phyloP scores from a whole-genome alignment of 495 filamentous ascomycete genomes.

The Astrocystis sublimbata region DNA sequence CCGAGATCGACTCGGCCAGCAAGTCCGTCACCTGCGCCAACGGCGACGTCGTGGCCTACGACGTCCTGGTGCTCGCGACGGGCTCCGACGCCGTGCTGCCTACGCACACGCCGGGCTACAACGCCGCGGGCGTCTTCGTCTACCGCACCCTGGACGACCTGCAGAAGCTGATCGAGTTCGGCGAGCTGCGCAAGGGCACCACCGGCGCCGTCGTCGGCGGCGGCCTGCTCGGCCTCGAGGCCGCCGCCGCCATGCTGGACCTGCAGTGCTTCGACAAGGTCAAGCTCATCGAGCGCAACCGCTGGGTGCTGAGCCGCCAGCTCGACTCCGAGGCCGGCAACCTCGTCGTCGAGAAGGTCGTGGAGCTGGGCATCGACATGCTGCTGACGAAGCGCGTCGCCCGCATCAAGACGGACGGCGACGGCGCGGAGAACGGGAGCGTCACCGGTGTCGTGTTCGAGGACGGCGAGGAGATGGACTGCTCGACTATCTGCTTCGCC shows the following conservation, averaged over 20 bases:
- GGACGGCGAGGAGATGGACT: slow-evolving; percentile 78
- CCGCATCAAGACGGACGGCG: slow-evolving; percentile 63
- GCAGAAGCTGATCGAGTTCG: slow-evolving; percentile 76
- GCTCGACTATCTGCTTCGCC: slow-evolving; percentile 87
- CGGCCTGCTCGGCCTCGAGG: slow-evolving; percentile 86
- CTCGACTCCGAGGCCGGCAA: slow-evolving; percentile 81
- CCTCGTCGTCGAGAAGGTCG: slow-evolving; percentile 83
- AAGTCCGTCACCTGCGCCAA: slow-evolving; percentile 73
- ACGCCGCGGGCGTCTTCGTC: slow-evolving; percentile 90
- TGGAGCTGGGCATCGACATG: slow-evolving; percentile 79
- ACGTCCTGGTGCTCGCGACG: slow-evolving; percentile 87
- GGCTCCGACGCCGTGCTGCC: slow-evolving; percentile 90
- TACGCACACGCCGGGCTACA: slow-evolving; percentile 75
- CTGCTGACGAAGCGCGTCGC: slow-evolving; percentile 77
- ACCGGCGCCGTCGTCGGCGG: slow-evolving; percentile 86
- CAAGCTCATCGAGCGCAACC: slow-evolving; percentile 83
- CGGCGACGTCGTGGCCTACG: slow-evolving; percentile 73
- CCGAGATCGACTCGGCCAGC: slow-evolving; percentile 61
- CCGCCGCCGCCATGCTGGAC: slow-evolving; percentile 94
- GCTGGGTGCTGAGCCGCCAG: slow-evolving; percentile 86
- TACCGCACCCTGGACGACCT: slow-evolving; percentile 89
- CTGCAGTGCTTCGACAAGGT: slow-evolving; percentile 75
- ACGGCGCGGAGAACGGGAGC: slow-evolving; percentile 55
- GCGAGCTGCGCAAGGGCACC: slow-evolving; percentile 63
- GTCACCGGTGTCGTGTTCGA: slow-evolving; percentile 80